Percentiles rank a stretch among this genome's conserved stretches.
phyloP scores from a whole-genome alignment of 192 early-diverging fungal genomes.

The Coemansia sp. region DNA sequence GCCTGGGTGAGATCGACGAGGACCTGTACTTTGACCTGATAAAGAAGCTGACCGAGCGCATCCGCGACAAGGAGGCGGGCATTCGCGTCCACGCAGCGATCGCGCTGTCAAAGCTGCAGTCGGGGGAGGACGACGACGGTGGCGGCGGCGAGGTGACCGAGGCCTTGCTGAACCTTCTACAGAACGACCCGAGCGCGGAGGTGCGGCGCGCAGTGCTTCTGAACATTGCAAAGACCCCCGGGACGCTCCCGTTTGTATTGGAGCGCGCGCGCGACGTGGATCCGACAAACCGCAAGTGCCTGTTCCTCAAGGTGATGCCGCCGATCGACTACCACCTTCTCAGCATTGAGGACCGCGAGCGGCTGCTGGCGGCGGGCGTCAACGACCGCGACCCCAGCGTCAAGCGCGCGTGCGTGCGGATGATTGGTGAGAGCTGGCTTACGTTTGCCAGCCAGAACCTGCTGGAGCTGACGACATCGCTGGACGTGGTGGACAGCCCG shows the following conservation, averaged over 20 bases:
- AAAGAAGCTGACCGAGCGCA: conserved; percentile 60
- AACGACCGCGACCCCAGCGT: conserved; percentile 77
- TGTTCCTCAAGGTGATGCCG: conserved; percentile 65
- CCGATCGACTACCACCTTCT: conserved; percentile 67
- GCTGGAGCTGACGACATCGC: conserved; percentile 63
- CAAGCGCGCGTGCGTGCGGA: conserved; percentile 63
- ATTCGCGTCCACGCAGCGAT: conserved; percentile 75
- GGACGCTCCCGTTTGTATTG: conserved; percentile 63
- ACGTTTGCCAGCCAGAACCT: conserved; percentile 67
- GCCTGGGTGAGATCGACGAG: conserved; percentile 73
- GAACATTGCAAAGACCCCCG: conserved; percentile 60
- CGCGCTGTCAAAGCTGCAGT: conserved; percentile 71
- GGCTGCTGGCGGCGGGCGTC: conserved; percentile 66
- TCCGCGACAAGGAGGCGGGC: conserved; percentile 72
- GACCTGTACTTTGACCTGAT: conserved; percentile 67
- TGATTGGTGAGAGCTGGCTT: conserved; percentile 68
- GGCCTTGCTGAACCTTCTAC: conserved; percentile 58
- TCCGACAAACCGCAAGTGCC: conserved; percentile 62
- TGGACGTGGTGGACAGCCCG: conserved; percentile 68
- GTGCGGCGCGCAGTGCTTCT: conserved; percentile 76
- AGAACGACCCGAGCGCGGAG: conserved; percentile 72
- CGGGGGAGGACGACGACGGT: conserved; percentile 55
- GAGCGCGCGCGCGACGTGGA: conserved; percentile 76
- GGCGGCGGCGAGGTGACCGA: conserved; percentile 56
- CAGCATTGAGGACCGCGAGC: conserved; percentile 62